Percentiles rank a stretch among this genome's conserved stretches.
phyloP scores from a whole-genome alignment of 768 basidiomycete species.

The Heimioporus sp. region DNA sequence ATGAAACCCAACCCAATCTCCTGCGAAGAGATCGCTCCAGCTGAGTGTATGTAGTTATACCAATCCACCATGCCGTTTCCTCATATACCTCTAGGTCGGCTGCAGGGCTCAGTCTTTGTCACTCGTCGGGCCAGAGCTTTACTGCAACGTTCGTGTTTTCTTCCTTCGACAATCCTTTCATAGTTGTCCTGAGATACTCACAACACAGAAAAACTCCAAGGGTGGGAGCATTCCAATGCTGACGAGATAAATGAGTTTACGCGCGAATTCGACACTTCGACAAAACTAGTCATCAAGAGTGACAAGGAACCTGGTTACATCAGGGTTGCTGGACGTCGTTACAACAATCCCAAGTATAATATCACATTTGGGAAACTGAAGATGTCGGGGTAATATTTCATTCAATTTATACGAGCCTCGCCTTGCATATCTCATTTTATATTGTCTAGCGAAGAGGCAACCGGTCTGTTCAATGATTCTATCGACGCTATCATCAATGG shows the following conservation, averaged over 20 bases:
- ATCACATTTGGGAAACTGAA: conserved; percentile 5
- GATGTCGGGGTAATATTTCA: not conserved
- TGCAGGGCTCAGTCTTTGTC: conserved; percentile 48
- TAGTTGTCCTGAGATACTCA: too few species aligned
- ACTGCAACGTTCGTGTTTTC: conserved; percentile 29
- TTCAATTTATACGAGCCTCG: not conserved
- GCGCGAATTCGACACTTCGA: not conserved
- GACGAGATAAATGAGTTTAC: not conserved
- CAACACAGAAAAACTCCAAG: not conserved
- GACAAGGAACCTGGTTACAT: conserved; percentile 4
- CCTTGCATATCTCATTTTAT: not conserved
- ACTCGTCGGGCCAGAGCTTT: conserved; percentile 36
- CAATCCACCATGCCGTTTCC: not conserved
- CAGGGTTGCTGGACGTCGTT: conserved; percentile 5
- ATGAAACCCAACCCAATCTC: conserved; percentile 17
- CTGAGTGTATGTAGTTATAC: conserved; percentile 19
- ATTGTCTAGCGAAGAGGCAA: conserved; percentile 4
- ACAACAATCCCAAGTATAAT: not conserved
- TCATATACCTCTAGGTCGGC: conserved; percentile 32
- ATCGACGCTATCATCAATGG: conserved; percentile 6
- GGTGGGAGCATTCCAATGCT: not conserved
- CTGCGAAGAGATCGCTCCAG: conserved; percentile 34
- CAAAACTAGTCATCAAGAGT: conserved; percentile 7
- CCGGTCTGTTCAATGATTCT: conserved; percentile 5
- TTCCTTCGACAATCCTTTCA: too few species aligned